phyloP scores from a whole-genome alignment of 345 rosid genomes.

The Cochlearia excelsa region DNA sequence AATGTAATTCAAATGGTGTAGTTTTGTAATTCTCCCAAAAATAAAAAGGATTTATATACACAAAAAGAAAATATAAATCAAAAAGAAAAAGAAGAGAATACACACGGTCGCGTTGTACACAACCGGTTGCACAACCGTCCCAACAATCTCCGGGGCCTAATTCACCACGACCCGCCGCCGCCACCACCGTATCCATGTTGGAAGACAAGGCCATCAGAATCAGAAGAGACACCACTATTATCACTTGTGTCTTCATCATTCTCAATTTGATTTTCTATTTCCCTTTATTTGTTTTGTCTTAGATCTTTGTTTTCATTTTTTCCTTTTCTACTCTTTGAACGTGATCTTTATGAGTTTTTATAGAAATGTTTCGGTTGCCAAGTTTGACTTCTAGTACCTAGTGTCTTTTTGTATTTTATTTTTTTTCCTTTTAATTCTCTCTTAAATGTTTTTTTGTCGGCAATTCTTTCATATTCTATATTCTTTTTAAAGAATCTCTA shows the following conservation, averaged over 20 bases:
- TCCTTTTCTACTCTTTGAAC: background rate
- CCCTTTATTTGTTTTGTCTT: background rate
- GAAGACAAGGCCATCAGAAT: conserved; percentile 30
- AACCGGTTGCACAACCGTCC: conserved; percentile 53
- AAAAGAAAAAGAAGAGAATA: background rate
- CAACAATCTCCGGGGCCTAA: conserved; percentile 44
- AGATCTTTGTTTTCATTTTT: conserved; percentile 10
- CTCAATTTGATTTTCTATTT: background rate
- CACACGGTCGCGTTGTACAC: conserved; percentile 45
- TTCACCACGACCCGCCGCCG: conserved; percentile 15
- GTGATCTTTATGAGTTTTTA: conserved; percentile 17
- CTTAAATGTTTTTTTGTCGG: too few relatives aligned
- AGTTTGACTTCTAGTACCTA: conserved; percentile 29
- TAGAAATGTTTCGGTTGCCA: conserved; percentile 35
- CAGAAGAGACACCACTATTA: conserved; percentile 24
- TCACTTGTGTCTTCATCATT: conserved; percentile 34
- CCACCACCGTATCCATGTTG: conserved; percentile 30
- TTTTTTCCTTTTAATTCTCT: background rate
- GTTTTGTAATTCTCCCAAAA: too few relatives aligned
- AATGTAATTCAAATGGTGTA: too few relatives aligned
- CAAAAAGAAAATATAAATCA: too few relatives aligned
- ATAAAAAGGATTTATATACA: too few relatives aligned
- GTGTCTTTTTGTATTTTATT: background rate
- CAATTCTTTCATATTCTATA: too few relatives aligned
- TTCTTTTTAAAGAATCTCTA: too few relatives aligned